Evolutionary conservation across 163 green algal genomes (phyloP), one percentile per base, ranked within the genome.

Genomic region (Prototheca cutis): DNA sequence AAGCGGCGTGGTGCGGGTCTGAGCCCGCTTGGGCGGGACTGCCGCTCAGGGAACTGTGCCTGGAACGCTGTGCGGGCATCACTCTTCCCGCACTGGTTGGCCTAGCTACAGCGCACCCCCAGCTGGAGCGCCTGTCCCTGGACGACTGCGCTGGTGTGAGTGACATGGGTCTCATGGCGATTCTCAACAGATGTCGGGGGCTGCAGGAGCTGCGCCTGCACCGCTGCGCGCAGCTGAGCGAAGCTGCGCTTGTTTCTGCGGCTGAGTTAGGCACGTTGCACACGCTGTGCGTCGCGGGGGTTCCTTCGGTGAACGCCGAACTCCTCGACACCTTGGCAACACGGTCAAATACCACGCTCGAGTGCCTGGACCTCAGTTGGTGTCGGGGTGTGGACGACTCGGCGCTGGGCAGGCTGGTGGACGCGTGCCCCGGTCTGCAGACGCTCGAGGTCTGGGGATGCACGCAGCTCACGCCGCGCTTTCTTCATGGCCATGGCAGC

Each of bases 331-430:
- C 59, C 6, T 58, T 83, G 40, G 66, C 62, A 0, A 17, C 18
- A 2, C 29, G n/a, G 21, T 74, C 62, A 61, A 60, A 40, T n/a
- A 53, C 63, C 19, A 48, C 21, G 19, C 49, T 87, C 49, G 48
- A 79, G 48, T 48, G 62, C 19, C 48, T 84, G 58, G 70, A 85
- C 55, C 49, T 87, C 40, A 78, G 63, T 7, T 87, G 75, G 67
- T 85, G 78, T 47, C 53, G 75, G 15, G 45, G 55, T 4, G 19
- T 85, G 24, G 13, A 61, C 4, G 33, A 63, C 8, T 30, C 56
- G 27, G 64, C 68, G 28, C 51, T 87, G 23, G 80, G 80, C 5
- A 39, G 67, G 60, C 49, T 85, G 58, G 75, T 63, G 29, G 80
- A 87, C 40, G 28, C n/a, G 21, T 87, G 80, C 60, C 31, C 25